Evolutionary conservation across 345 rosid species (phyloP).

Genomic region (Iberis pinnata): DNA sequence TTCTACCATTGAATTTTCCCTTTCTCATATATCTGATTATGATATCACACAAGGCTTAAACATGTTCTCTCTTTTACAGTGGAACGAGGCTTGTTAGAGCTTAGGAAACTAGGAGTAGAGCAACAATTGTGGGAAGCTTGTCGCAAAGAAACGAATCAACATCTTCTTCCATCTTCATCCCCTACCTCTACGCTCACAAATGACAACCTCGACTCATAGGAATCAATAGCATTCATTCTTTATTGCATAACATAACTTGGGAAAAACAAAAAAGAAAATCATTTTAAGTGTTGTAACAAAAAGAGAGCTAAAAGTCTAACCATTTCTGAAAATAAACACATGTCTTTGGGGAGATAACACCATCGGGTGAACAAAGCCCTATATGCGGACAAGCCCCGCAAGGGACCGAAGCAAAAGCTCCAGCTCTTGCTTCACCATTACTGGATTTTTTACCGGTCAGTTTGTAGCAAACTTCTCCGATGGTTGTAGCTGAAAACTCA

Average conservation of each 20-base stretch:
- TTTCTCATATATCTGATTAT: too few relatives aligned
- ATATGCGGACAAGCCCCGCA: slow-evolving; percentile 76
- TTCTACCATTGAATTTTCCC: background rate
- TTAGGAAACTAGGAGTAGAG: slow-evolving; percentile 79
- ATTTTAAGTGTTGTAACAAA: background rate
- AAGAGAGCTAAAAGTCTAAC: slow-evolving; percentile 49
- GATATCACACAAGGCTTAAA: background rate
- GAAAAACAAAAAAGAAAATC: background rate
- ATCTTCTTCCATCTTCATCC: slow-evolving; percentile 19
- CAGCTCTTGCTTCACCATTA: slow-evolving; percentile 29
- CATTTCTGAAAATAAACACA: slow-evolving; percentile 63
- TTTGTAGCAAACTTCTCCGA: slow-evolving; percentile 50
- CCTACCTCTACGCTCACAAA: slow-evolving; percentile 24
- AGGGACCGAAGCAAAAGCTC: slow-evolving; percentile 53
- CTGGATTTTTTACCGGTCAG: slow-evolving; percentile 23
- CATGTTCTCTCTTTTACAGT: slow-evolving; percentile 34
- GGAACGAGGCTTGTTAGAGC: slow-evolving; percentile 67
- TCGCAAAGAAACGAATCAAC: slow-evolving; percentile 58
- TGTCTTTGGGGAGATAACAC: slow-evolving; percentile 51
- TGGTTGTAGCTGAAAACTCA: slow-evolving; percentile 35
- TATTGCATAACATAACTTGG: background rate
- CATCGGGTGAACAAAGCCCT: slow-evolving; percentile 55
- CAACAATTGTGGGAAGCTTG: slow-evolving; percentile 91
- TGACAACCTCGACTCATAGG: slow-evolving; percentile 7
- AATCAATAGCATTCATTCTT: background rate